phyloP scores from a whole-genome alignment of 2,329 filamentous ascomycete genomes.

The Myriangium duriaei region DNA sequence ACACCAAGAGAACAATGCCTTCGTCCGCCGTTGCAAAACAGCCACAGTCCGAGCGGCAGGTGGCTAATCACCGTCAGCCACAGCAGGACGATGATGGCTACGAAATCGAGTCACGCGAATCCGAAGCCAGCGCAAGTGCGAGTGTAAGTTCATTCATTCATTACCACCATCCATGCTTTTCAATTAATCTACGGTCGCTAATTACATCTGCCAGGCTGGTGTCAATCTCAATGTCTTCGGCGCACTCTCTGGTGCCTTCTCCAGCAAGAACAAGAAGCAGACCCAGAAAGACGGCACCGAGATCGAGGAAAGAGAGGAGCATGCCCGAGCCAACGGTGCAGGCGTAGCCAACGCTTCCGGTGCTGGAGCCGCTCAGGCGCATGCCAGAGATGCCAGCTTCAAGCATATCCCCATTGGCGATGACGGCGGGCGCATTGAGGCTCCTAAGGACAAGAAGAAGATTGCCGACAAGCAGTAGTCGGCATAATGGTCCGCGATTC shows the following conservation, averaged over 20 bases:
- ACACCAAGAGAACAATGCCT: slow-evolving; percentile 10
- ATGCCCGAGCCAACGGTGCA: slow-evolving; percentile 18
- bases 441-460: slow-evolving; percentile 19
- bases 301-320: slow-evolving; percentile 20
- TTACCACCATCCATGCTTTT: background rate
- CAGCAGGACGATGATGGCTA: slow-evolving; percentile 14
- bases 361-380: slow-evolving; percentile 11
- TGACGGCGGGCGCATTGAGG: slow-evolving; percentile 12
- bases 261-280: slow-evolving; percentile 22
- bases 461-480: slow-evolving; percentile 11
- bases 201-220: slow-evolving; percentile 19
- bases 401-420: slow-evolving; percentile 9
- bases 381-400: slow-evolving; percentile 10
- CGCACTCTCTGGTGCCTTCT: slow-evolving; percentile 23
- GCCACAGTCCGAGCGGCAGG: slow-evolving; percentile 8
- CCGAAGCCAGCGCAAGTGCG: slow-evolving; percentile 22
- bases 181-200: background rate
- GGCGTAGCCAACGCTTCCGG: slow-evolving; percentile 11
- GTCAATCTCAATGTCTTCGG: slow-evolving; percentile 27
- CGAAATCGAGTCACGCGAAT: slow-evolving; percentile 9
- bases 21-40: slow-evolving; percentile 13
- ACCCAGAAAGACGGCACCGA: slow-evolving; percentile 19
- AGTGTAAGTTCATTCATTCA: slow-evolving; percentile 16
- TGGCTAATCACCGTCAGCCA: slow-evolving; percentile 7
- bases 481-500: too few relatives aligned